Conservation (phyloP, 164 flowering plant genomes). For the Cinnamomum chago region DNA sequence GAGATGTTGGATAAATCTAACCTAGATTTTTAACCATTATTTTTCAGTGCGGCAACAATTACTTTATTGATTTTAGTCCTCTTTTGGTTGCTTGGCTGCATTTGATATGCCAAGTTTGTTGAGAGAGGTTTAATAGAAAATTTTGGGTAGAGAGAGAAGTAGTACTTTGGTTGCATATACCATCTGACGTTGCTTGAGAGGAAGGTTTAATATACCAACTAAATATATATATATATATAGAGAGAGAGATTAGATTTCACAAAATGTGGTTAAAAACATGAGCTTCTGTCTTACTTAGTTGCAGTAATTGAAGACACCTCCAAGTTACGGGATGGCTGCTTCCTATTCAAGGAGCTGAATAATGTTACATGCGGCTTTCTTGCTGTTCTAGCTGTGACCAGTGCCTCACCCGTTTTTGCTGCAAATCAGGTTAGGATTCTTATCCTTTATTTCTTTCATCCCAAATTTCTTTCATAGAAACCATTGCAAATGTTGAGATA, state of each 20-base stretch:
- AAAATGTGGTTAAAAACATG: neutral
- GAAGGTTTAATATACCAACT: too few relatives aligned
- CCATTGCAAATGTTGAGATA: neutral
- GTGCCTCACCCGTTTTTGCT: conserved; percentile 78
- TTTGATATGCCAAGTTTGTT: too few relatives aligned
- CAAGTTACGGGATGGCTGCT: conserved; percentile 20
- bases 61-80: too few relatives aligned
- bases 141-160: too few relatives aligned
- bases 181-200: too few relatives aligned
- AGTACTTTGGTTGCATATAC: too few relatives aligned
- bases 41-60: too few relatives aligned
- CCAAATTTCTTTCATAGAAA: neutral
- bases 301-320: conserved; percentile 25
- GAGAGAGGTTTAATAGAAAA: too few relatives aligned
- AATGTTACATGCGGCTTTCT: conserved; percentile 68
- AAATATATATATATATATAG: neutral
- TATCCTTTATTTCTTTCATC: neutral
- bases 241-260: neutral
- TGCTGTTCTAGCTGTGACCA: conserved; percentile 69
- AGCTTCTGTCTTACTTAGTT: conserved; percentile 1
- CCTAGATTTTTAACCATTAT: too few relatives aligned
- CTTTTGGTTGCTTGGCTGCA: too few relatives aligned
- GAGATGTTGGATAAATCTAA: too few relatives aligned
- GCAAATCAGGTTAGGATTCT: conserved; percentile 54
- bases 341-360: conserved; percentile 37